phyloP scores from a whole-genome alignment of 371 early-diverging fungal genomes.

The Capillidium heterosporum region DNA sequence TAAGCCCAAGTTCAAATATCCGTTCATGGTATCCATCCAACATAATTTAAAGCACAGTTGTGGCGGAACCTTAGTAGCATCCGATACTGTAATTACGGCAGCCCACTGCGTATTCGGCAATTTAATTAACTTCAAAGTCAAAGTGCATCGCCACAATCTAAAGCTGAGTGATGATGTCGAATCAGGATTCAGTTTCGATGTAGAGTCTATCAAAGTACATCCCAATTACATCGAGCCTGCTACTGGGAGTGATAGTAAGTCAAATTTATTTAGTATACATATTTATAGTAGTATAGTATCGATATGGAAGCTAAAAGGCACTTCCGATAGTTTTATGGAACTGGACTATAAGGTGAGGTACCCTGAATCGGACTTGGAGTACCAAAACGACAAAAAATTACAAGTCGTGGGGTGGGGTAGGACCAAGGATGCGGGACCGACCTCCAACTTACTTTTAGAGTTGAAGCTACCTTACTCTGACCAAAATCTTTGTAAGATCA shows the following conservation, averaged over 20 bases:
- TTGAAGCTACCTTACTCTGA: background rate
- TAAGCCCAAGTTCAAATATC: background rate
- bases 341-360: background rate
- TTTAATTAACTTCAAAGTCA: background rate
- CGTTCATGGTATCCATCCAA: background rate
- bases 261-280: background rate
- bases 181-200: background rate
- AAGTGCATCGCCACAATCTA: background rate
- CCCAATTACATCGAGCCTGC: background rate
- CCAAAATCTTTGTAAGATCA: background rate
- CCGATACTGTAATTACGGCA: background rate
- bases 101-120: background rate
- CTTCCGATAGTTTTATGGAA: background rate
- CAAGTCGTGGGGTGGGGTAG: conserved; percentile 1
- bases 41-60: background rate
- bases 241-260: background rate
- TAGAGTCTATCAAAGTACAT: background rate
- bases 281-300: background rate
- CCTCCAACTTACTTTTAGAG: background rate
- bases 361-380: background rate
- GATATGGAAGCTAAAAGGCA: background rate
- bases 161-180: background rate
- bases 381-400: background rate
- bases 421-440: background rate
- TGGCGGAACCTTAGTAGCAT: background rate